A percentile compares a stretch with the other conserved stretches of the same genome.
Evolutionary conservation across 768 basidiomycete genomes (phyloP).

Genomic region (Leccinum sublutescens): DNA sequence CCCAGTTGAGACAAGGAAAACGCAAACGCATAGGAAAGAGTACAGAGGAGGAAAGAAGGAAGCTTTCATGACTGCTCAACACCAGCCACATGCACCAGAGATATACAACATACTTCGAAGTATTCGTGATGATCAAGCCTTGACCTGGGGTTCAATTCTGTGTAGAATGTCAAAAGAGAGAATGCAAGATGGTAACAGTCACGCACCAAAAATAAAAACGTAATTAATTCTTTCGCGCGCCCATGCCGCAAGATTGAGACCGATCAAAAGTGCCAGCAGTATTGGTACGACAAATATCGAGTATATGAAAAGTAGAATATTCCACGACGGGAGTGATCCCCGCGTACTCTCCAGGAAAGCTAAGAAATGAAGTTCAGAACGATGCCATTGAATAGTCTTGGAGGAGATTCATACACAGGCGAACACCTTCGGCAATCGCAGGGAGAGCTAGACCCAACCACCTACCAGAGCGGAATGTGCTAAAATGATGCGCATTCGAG

Average conservation of each 20-base stretch:
- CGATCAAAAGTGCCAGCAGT: slow-evolving; percentile 73
- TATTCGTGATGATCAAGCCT: slow-evolving; percentile 81
- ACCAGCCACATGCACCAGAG: not conserved
- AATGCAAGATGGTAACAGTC: not conserved
- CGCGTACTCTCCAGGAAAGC: slow-evolving; percentile 55
- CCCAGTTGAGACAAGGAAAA: slow-evolving; percentile 73
- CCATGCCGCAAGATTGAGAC: slow-evolving; percentile 81
- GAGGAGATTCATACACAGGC: slow-evolving; percentile 41
- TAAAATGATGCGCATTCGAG: slow-evolving; percentile 66
- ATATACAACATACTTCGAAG: slow-evolving; percentile 46
- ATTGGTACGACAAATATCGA: slow-evolving; percentile 70
- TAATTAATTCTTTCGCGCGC: slow-evolving; percentile 81
- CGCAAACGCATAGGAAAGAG: slow-evolving; percentile 79
- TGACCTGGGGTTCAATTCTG: slow-evolving; percentile 70
- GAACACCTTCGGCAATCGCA: slow-evolving; percentile 61
- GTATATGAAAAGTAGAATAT: slow-evolving; percentile 75
- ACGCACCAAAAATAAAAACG: slow-evolving; percentile 79
- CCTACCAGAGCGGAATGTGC: slow-evolving; percentile 73
- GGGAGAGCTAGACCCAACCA: slow-evolving; percentile 71
- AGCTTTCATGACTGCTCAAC: slow-evolving; percentile 42
- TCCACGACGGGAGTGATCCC: slow-evolving; percentile 61
- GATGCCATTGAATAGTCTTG: not conserved
- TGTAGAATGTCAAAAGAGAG: not conserved
- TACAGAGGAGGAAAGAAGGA: slow-evolving; percentile 70
- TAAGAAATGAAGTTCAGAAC: slow-evolving; percentile 26